Evolutionary conservation across 2,329 filamentous ascomycete species (phyloP).

Genomic region (Calonectria multiphialidica): DNA sequence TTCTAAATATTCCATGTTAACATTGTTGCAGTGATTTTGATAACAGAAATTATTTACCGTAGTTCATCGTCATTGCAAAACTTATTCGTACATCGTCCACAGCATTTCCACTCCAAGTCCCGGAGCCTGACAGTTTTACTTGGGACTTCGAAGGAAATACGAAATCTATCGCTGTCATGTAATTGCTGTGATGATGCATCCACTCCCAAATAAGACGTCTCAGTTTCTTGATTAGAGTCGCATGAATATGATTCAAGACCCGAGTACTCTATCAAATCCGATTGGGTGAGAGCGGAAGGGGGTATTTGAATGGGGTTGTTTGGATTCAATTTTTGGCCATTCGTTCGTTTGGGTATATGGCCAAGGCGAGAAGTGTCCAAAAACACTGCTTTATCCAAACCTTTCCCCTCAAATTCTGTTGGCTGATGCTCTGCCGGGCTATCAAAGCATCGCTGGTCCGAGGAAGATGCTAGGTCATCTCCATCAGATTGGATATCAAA

Average conservation of each 20-base stretch:
- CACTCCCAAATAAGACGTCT: background rate
- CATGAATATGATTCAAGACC: background rate
- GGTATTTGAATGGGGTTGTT: no score
- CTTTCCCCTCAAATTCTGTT: background rate
- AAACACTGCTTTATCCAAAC: background rate
- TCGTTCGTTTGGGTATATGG: background rate
- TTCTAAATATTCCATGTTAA: background rate
- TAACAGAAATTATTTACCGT: background rate
- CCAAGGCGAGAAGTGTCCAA: background rate
- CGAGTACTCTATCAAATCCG: background rate
- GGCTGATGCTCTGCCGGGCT: background rate
- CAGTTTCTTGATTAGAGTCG: no score
- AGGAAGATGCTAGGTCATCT: background rate
- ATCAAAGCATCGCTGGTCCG: background rate
- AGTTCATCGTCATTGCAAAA: background rate
- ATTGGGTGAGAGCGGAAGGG: background rate
- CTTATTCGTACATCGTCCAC: background rate
- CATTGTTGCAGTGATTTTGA: background rate
- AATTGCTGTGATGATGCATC: background rate
- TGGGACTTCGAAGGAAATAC: background rate
- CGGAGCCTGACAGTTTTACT: background rate
- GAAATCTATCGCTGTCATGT: background rate
- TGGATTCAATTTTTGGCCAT: background rate
- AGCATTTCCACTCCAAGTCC: background rate
- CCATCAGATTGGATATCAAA: background rate